Evolutionary conservation across 164 flowering plant species (phyloP).

Genomic region (Tinospora cordifolia): DNA sequence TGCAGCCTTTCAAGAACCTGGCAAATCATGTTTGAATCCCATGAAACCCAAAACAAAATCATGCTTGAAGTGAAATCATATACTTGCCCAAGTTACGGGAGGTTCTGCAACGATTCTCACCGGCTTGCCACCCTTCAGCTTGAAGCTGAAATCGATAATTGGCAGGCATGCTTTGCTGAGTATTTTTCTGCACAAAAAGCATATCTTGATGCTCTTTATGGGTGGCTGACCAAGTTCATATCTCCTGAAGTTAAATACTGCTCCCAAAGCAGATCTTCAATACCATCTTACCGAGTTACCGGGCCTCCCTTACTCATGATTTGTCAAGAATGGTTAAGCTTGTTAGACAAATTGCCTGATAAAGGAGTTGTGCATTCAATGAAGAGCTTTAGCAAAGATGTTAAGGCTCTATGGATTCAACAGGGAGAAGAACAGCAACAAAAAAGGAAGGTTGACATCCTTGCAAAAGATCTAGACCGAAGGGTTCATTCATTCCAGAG

Average conservation of each 20-base stretch:
- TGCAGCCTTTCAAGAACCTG: conserved; percentile 66
- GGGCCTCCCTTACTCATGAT: conserved; percentile 63
- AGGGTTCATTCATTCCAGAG: conserved; percentile 48
- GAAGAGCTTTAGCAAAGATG: conserved; percentile 66
- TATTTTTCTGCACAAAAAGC: conserved; percentile 58
- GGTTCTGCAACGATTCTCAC: conserved; percentile 67
- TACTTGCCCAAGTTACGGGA: conserved; percentile 56
- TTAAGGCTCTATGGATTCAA: conserved; percentile 61
- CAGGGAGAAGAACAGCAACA: conserved; percentile 83
- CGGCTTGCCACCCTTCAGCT: conserved; percentile 79
- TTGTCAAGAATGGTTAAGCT: conserved; percentile 62
- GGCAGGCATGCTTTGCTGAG: conserved; percentile 59
- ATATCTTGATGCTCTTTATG: conserved; percentile 61
- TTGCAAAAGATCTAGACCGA: conserved; percentile 67
- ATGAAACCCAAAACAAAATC: conserved; percentile 78
- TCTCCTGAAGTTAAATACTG: conserved; percentile 63
- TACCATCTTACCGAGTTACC: conserved; percentile 29
- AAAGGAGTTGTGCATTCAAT: conserved; percentile 49
- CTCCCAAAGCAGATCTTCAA: conserved; percentile 38
- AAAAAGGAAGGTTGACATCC: conserved; percentile 68
- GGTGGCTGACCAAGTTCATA: conserved; percentile 77
- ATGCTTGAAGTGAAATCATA: conserved; percentile 64
- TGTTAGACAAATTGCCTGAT: conserved; percentile 59
- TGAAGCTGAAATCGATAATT: conserved; percentile 70
- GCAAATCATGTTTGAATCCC: conserved; percentile 72